phyloP scores from a whole-genome alignment of 2,329 filamentous ascomycete species.

The Penicillium olsonii region DNA sequence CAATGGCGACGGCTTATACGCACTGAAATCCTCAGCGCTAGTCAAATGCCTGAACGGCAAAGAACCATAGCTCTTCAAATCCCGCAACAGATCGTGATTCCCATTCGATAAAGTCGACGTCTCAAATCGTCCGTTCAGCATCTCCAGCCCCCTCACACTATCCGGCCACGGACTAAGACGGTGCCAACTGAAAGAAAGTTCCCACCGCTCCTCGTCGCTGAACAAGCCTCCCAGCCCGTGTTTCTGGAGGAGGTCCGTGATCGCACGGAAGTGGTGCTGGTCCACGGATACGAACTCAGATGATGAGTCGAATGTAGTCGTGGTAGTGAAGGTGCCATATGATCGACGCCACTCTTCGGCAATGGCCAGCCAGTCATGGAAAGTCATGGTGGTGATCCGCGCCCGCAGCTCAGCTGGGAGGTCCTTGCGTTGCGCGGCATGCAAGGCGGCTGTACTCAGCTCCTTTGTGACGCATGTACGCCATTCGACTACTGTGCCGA shows the following conservation, averaged over 20 bases:
- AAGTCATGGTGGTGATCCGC: slow-evolving; percentile 54
- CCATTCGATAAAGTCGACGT: slow-evolving; percentile 75
- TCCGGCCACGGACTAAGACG: slow-evolving; percentile 70
- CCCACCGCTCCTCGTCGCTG: slow-evolving; percentile 61
- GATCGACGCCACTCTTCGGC: slow-evolving; percentile 69
- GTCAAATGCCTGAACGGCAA: slow-evolving; percentile 65
- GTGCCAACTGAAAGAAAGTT: slow-evolving; percentile 69
- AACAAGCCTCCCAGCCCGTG: slow-evolving; percentile 63
- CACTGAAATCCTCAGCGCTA: slow-evolving; percentile 69
- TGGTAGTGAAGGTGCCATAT: slow-evolving; percentile 63
- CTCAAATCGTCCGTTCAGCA: slow-evolving; percentile 57
- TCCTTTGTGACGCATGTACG: slow-evolving; percentile 64
- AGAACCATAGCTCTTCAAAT: slow-evolving; percentile 60
- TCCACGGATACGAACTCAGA: slow-evolving; percentile 69
- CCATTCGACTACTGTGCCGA: slow-evolving; percentile 74
- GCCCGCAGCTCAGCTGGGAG: slow-evolving; percentile 51
- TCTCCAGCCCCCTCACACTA: slow-evolving; percentile 54
- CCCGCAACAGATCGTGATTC: slow-evolving; percentile 65
- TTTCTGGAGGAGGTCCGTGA: slow-evolving; percentile 58
- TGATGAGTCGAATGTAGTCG: slow-evolving; percentile 36
- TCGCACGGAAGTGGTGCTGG: slow-evolving; percentile 66
- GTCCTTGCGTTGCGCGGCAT: slow-evolving; percentile 44
- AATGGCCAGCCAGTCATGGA: slow-evolving; percentile 63
- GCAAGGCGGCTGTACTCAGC: slow-evolving; percentile 54
- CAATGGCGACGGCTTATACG: slow-evolving; percentile 71